Base-by-base conservation (phyloP, 2,329 filamentous ascomycete genomes). In the Alternaria incomplexa region DNA sequence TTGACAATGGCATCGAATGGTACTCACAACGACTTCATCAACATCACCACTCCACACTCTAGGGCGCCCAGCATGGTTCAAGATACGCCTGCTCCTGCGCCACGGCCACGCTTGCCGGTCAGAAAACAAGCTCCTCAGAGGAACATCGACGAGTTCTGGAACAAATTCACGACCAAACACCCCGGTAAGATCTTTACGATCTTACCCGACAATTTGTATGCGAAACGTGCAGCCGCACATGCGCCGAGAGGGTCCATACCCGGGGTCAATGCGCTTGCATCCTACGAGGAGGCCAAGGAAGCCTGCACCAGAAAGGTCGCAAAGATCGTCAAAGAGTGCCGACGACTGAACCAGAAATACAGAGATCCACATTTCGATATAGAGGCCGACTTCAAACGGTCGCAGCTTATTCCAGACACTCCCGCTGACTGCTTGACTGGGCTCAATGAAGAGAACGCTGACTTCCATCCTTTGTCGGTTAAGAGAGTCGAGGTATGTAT, bases 351-450 rank as follows among this genome's bases (percentile, higher is more conserved):
- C 79, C 90, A 93, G 73, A 95, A 93, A 79, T 97, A 96, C 76
- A 87, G 90, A 15, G 93, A 96, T 74, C 88, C 90, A n/a, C 89
- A 96, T 77, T 97, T 97, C 75, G 91, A 97, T 76, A 88, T 97
- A 55, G 93, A 96, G 74, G 83, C 87, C 40, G 92, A 94, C 76
- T 84, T 93, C 65, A 91, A 92, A 80, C 73, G 73, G 48, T 76
- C 71, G 15, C 75, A 79, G 55, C 64, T 71, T 6, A 65, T 61
- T 44, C 72, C 72, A 12, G 75, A 80, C 6, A 76, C 65, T 45
- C 79, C 72, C 26, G 72, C 76, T 51, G 83, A 88, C 70, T 89
- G 84, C 69, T 62, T 88, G 28, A 83, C 85, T 68, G 83, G 84
- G 3, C 70, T 88, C 54, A 77, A 77, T 23, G 76, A 79, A 63